Percentiles rank a stretch among this genome's conserved stretches.
phyloP scores from a whole-genome alignment of 73 alveolate species.

The Urostyla sp. region DNA sequence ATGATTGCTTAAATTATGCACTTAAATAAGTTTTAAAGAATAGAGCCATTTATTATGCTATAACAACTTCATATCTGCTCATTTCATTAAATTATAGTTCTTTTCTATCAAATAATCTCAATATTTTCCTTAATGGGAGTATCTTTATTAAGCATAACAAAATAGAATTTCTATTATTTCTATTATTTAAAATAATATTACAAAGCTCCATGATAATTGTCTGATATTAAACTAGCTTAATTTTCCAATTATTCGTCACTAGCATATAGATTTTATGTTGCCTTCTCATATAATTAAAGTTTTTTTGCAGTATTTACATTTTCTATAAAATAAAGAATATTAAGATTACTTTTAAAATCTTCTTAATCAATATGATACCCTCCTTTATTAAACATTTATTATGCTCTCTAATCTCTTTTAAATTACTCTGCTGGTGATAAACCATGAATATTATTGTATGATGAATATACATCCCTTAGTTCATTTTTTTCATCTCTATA shows the following conservation, averaged over 20 bases:
- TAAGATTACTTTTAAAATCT: neutral
- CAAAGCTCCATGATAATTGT: constrained; percentile 30
- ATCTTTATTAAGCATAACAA: constrained; percentile 8
- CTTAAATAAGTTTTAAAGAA: neutral
- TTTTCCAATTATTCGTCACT: neutral
- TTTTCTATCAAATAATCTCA: constrained; percentile 9
- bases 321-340: neutral
- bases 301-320: constrained; percentile 41
- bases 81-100: neutral
- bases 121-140: neutral
- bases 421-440: constrained; percentile 37
- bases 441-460: too few species aligned
- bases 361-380: neutral
- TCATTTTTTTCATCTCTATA: neutral
- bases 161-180: constrained; percentile 9
- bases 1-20: neutral
- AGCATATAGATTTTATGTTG: neutral
- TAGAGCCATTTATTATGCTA: constrained; percentile 7
- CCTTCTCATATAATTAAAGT: constrained; percentile 12
- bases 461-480: neutral
- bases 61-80: constrained; percentile 42
- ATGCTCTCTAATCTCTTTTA: constrained; percentile 22
- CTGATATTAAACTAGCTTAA: constrained; percentile 2
- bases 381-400: constrained; percentile 2
- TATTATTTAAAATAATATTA: neutral